Percentiles rank a stretch among this genome's conserved stretches.
phyloP scores from a whole-genome alignment of 164 flowering plant species.

The Santalum album region DNA sequence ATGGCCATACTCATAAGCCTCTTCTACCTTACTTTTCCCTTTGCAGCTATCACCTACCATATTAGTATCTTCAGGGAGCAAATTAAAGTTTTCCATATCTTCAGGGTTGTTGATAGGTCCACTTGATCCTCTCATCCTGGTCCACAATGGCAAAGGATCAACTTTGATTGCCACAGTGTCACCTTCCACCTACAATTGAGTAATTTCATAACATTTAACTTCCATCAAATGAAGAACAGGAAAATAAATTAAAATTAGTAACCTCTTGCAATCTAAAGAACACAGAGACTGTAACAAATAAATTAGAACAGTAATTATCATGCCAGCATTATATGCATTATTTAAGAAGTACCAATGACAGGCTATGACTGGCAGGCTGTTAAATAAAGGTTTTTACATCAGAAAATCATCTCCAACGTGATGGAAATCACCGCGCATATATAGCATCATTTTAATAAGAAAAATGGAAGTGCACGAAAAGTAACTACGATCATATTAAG shows the following conservation, averaged over 20 bases:
- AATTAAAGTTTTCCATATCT: conserved; percentile 21
- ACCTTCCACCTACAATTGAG: conserved; percentile 66
- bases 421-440: no score
- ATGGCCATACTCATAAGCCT: conserved; percentile 8
- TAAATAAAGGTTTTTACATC: no score
- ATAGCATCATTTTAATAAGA: no score
- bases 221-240: neutral
- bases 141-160: conserved; percentile 66
- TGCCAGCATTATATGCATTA: no score
- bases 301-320: no score
- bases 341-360: no score
- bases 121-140: conserved; percentile 63
- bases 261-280: no score
- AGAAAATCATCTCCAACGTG: no score
- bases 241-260: neutral
- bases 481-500: no score
- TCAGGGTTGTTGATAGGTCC: conserved; percentile 20
- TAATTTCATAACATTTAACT: neutral
- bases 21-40: conserved; percentile 37
- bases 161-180: conserved; percentile 68
- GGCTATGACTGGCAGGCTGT: no score
- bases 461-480: no score
- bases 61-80: conserved; percentile 18
- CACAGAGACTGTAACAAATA: no score
- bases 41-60: conserved; percentile 21